Evolutionary conservation across 768 basidiomycete genomes (phyloP), one percentile per base, ranked within the genome.

Genomic region (Lactarius hengduanensis): DNA sequence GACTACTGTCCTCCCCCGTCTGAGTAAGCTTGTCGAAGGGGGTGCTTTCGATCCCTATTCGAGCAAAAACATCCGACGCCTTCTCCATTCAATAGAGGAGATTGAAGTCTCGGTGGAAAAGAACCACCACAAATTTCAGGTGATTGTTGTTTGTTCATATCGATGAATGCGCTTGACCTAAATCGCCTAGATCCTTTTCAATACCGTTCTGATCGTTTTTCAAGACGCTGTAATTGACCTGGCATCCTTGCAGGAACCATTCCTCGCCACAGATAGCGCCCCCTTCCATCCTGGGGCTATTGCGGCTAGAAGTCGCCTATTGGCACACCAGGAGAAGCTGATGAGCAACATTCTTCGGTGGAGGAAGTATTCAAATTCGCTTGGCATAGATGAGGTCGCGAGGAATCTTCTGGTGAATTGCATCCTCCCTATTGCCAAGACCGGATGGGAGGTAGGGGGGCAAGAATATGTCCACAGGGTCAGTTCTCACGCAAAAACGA

Each of bases 401-500:
- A 80, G 77, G 16, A 81, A 80, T 68, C 75, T 94, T 18, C 80
- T 91, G 10, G 82, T 83, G 26, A 78, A 82, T 22, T 82, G 82
- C 67, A 81, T 95, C 53, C 72, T 89, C 59, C 85, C 83, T 6
- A 80, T 91, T 36, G 88, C 93, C 6, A 82, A 86, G 67, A 83
- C 81, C 63, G 90, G 90, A 10, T 97, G 94, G 95, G 92, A 93
- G 53, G 89, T 92, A 43, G 94, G 95, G 13, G 93, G 93, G 2
- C 83, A 88, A 74, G 85, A 85, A 45, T 77, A 84, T 65, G 78
- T 84, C 64, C 79, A 77, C 34, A 85, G 84, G 83, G 92, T 92
- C 67, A 69, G 78, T 74, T 47, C 59, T 61, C 45, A 57, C 28
- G 50, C 26, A 22, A 30, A 43, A 22, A 43, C n/a, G 30, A 32